Evolutionary conservation across 768 basidiomycete genomes (phyloP), one percentile per base, ranked within the genome.

Genomic region (Omphalotus guepiniiformis): DNA sequence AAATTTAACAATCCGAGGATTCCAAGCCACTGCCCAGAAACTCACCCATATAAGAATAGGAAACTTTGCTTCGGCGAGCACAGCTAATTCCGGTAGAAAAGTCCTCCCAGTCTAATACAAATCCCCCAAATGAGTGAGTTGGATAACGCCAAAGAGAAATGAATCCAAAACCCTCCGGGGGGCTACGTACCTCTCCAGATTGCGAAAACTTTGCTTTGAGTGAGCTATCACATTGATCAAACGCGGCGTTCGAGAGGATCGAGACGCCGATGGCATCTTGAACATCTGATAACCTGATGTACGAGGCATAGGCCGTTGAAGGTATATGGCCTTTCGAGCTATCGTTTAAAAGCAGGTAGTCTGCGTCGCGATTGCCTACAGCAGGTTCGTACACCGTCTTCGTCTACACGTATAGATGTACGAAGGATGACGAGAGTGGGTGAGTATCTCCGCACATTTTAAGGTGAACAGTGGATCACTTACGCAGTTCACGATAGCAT

Each of bases 401-500:
- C 29, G 36, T 36, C 72, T 74, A 37, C 28, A 26, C 4, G 22
- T 11, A 16, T 35, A 26, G 26, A 26, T 5, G 27, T 6, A 2
- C 22, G 36, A 13, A 23, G 51, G 15, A n/a, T n/a, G n/a, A n/a
- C n/a, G n/a, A n/a, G n/a, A n/a, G n/a, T n/a, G n/a, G n/a, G n/a
- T n/a, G n/a, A n/a, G n/a, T n/a, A n/a, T n/a, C n/a, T n/a, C n/a
- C n/a, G n/a, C n/a, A n/a, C n/a, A n/a, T n/a, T n/a, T n/a, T n/a
- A n/a, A n/a, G n/a, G n/a, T n/a, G n/a, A n/a, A n/a, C n/a, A n/a
- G n/a, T n/a, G 36, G 52, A 57, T 16, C 2, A 58, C 71, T 46
- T 49, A 75, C 75, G 38, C 74, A 76, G 50, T 66, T 69, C 28
- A 66, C 39, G 37, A 67, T 63, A 1, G 75, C 71, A 4, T 44